Conservation (phyloP, 2,329 filamentous ascomycete species). For the Ceratocystiopsis brevicomis region DNA sequence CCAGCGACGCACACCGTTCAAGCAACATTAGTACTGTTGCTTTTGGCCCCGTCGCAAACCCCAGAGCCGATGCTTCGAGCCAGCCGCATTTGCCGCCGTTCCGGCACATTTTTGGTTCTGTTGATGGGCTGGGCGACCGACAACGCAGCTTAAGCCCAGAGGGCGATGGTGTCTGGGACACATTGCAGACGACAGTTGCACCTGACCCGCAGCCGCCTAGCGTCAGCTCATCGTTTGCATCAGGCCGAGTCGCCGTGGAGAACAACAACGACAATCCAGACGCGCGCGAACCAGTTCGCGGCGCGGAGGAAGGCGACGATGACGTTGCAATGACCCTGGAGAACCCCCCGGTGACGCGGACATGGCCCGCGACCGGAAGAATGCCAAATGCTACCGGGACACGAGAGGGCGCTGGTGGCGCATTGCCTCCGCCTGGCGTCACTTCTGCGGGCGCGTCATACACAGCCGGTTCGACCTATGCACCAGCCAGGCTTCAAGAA, state of each 20-base stretch:
- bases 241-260: conserved; percentile 21
- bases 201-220: conserved; percentile 69
- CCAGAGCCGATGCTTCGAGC: background rate
- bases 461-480: too few species aligned
- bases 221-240: conserved; percentile 61
- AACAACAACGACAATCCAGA: conserved; percentile 23
- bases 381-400: conserved; percentile 18
- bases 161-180: conserved; percentile 53
- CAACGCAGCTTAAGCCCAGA: conserved; percentile 65
- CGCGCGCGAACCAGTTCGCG: conserved; percentile 21
- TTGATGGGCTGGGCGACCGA: conserved; percentile 70
- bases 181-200: conserved; percentile 58
- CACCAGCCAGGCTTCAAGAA: too few species aligned
- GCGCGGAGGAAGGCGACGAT: too few species aligned
- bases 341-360: conserved; percentile 23
- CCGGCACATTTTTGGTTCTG: background rate
- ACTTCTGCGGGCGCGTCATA: too few species aligned
- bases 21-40: too few species aligned
- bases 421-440: too few species aligned
- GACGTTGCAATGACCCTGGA: too few species aligned
- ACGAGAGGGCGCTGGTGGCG: too few species aligned
- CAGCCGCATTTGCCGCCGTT: conserved; percentile 2
- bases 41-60: background rate
- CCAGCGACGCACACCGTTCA: background rate
- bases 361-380: conserved; percentile 27